Conservation (phyloP, 768 basidiomycete species). For the Russula dissimulans region DNA sequence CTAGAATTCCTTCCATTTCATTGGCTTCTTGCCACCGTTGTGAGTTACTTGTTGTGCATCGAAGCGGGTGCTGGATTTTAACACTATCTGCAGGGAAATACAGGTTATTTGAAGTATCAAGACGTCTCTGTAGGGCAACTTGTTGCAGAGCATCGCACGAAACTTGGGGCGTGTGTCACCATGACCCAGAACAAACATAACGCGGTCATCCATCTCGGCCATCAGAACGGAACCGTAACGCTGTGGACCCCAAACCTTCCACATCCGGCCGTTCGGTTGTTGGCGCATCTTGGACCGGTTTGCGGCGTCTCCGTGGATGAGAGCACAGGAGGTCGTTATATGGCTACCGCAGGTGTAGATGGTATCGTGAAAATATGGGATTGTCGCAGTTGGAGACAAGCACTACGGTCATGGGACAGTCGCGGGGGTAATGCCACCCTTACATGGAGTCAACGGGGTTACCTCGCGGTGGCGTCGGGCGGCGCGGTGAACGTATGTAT, state of each 20-base stretch:
- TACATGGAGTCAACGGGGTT: constrained; percentile 82
- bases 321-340: constrained; percentile 76
- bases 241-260: constrained; percentile 95
- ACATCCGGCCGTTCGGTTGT: constrained; percentile 82
- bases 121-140: constrained; percentile 91
- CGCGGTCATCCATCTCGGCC: constrained; percentile 90
- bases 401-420: constrained; percentile 69
- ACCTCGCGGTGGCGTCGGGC: constrained; percentile 71
- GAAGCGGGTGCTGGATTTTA: neutral
- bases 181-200: constrained; percentile 91
- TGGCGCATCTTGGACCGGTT: constrained; percentile 87
- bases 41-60: constrained; percentile 30
- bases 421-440: constrained; percentile 60
- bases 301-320: constrained; percentile 75
- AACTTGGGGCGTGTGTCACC: constrained; percentile 72
- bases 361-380: constrained; percentile 94
- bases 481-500: constrained; percentile 70
- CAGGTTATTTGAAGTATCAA: constrained; percentile 92
- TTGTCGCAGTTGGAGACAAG: constrained; percentile 89
- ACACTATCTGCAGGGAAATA: constrained; percentile 50
- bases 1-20: constrained; percentile 94
- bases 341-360: constrained; percentile 85
- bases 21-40: constrained; percentile 82
- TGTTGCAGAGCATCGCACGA: constrained; percentile 81
- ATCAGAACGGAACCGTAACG: constrained; percentile 91